Conservation (phyloP, 2,329 filamentous ascomycete species). For the Paraconiothyrium sp. region DNA sequence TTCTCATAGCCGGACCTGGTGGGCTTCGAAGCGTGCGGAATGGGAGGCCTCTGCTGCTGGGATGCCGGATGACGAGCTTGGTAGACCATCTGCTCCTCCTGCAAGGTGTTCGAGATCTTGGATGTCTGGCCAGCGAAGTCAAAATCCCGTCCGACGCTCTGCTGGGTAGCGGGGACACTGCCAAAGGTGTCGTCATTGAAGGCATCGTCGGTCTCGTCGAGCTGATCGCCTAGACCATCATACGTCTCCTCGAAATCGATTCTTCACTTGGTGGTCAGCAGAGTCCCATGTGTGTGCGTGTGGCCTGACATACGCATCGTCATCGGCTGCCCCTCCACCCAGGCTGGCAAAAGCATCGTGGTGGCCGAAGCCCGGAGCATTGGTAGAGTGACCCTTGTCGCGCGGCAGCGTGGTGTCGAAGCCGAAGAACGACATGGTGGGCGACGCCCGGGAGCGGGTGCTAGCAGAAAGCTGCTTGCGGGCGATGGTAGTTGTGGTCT, state of each 20-base stretch:
- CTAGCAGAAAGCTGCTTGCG: background rate
- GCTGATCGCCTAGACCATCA: conserved; percentile 88
- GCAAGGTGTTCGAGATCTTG: conserved; percentile 83
- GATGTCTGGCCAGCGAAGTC: conserved; percentile 96
- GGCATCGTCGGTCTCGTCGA: conserved; percentile 90
- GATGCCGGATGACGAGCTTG: conserved; percentile 74
- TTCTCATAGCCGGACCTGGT: conserved; percentile 88
- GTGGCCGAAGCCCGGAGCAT: conserved; percentile 83
- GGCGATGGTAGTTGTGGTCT: background rate
- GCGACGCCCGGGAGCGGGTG: conserved; percentile 19
- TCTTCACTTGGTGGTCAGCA: conserved; percentile 57
- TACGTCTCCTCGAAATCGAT: conserved; percentile 97
- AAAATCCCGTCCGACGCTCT: conserved; percentile 85
- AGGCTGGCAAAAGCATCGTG: conserved; percentile 90
- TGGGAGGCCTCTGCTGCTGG: conserved; percentile 55
- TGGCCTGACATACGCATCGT: conserved; percentile 63
- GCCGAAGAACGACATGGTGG: conserved; percentile 88
- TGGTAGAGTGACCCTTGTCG: conserved; percentile 71
- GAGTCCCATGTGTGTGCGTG: conserved; percentile 5
- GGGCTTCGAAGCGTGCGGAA: conserved; percentile 64
- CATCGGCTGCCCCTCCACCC: conserved; percentile 66
- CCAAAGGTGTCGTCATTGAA: conserved; percentile 97
- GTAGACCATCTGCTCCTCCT: conserved; percentile 89
- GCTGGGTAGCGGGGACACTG: conserved; percentile 57
- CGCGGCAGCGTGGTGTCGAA: conserved; percentile 76